Base-by-base conservation (phyloP, 345 rosid species). In the Eucalyptus pauciflora region DNA sequence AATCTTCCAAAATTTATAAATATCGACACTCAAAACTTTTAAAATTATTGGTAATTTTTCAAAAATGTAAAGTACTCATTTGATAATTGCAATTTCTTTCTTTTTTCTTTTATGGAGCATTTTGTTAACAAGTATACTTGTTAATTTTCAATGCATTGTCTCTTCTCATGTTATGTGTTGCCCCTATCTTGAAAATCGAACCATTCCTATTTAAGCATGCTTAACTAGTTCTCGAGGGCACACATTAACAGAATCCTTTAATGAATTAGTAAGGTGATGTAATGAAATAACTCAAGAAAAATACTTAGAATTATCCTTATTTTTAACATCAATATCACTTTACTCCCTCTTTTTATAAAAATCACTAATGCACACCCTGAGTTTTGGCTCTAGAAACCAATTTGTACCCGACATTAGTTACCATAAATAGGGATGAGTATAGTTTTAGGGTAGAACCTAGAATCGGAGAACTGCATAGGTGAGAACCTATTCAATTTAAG, bases 401-500 rank as follows among this genome's bases (percentile, higher is more conserved):
- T 71, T 37, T 71, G 15, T 37, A 37, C 46, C 83, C 3, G 8
- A 71, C 83, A 37, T 37, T 18, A 37, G 8, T 37, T 37, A 41
- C 45, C 25, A 71, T 10, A 52, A 52, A 20, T 20, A 20, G 58
- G 25, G 25, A 52, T 52, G 25, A 52, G 10, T 52, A 52, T 52
- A 52, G 2, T 52, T 52, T 20, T 52, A 52, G 58, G 24, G 25
- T 52, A 52, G 2, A 52, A 52, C 58, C 25, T 20, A 52, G 25
- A 52, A 52, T 52, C 0, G 2, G 2, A 52, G 1, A 52, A 52
- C 25, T 0, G 0, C 2, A 52, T 52, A 20, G 2, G 58, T 52
- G 58, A 20, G 58, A 52, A 52, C 58, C 10, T 52, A 0, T 52
- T 52, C 58, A 52, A 52, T 52, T 52, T 52, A 52, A 52, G 25